Percentiles rank a stretch among this genome's conserved stretches.
Evolutionary conservation across 768 basidiomycete species (phyloP).

Genomic region (Cystofilobasidium macerans): DNA sequence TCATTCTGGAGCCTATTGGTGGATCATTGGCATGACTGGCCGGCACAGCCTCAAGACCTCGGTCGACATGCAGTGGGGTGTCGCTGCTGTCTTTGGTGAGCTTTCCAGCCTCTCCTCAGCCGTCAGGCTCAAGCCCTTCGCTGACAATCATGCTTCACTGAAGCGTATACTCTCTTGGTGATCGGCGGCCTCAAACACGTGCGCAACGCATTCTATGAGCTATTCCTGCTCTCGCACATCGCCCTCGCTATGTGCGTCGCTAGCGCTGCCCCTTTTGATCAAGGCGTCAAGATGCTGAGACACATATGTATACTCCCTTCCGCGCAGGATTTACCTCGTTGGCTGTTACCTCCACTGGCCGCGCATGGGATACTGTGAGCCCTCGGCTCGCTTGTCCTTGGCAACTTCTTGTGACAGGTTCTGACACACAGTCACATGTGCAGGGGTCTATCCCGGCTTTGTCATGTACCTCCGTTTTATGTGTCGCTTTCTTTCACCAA

Average conservation of each 20-base stretch:
- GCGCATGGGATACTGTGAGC: slow-evolving; percentile 13
- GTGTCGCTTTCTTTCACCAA: no score
- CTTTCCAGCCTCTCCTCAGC: slow-evolving; percentile 5
- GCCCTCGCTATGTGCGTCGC: slow-evolving; percentile 28
- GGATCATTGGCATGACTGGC: neutral
- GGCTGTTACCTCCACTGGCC: slow-evolving; percentile 33
- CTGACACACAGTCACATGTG: no score
- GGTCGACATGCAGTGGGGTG: slow-evolving; percentile 6
- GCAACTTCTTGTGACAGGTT: no score
- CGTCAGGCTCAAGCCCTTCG: slow-evolving; percentile 7
- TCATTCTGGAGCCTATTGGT: slow-evolving; percentile 9
- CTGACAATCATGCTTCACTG: no score
- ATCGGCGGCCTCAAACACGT: neutral
- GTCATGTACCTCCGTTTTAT: no score
- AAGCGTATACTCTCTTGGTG: no score
- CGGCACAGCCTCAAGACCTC: neutral
- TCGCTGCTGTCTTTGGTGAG: slow-evolving; percentile 5
- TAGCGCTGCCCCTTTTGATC: slow-evolving; percentile 5
- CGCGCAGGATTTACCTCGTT: slow-evolving; percentile 22
- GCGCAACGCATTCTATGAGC: slow-evolving; percentile 31
- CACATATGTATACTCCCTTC: neutral
- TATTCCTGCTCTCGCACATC: slow-evolving; percentile 36
- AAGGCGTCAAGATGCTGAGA: neutral
- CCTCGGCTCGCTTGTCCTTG: no score
- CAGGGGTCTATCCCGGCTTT: neutral